Evolutionary conservation across 73 alveolate species (phyloP), one percentile per base, ranked within the genome.

Genomic region (Blepharisma stoltei): DNA sequence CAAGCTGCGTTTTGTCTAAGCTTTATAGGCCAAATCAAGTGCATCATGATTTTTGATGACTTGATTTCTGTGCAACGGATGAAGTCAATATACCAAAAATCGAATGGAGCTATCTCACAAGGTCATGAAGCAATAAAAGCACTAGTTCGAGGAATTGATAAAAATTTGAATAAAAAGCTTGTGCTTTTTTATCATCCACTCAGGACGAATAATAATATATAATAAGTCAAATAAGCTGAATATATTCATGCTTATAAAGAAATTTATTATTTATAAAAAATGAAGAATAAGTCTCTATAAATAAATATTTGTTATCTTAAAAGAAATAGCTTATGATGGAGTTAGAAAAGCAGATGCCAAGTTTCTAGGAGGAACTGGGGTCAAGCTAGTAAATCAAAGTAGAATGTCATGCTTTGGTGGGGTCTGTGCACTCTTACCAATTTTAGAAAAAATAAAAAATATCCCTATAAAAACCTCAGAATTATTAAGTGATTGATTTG

Each of bases 241-340:
- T n/a, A n/a, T n/a, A n/a, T n/a, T n/a, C n/a, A n/a, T n/a, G n/a
- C n/a, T n/a, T n/a, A n/a, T n/a, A n/a, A n/a, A n/a, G n/a, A n/a
- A n/a, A n/a, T n/a, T n/a, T n/a, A n/a, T n/a, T n/a, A n/a, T n/a
- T n/a, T n/a, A n/a, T n/a, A n/a, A n/a, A n/a, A n/a, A n/a, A n/a
- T n/a, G n/a, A n/a, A n/a, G n/a, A n/a, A n/a, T n/a, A n/a, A n/a
- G n/a, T n/a, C n/a, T n/a, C n/a, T n/a, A n/a, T n/a, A n/a, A n/a
- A n/a, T n/a, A n/a, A n/a, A n/a, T n/a, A n/a, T n/a, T n/a, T n/a
- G n/a, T n/a, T n/a, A n/a, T n/a, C n/a, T n/a, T n/a, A n/a, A n/a
- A n/a, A n/a, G n/a, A n/a, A n/a, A n/a, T 25, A 14, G 73, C 46
- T 25, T 60, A 60, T 60, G 73, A 60, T 25, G 73, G 73, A 20